Conservation (phyloP, 805 yeast genomes). For the Zygoascus bituminiphila region DNA sequence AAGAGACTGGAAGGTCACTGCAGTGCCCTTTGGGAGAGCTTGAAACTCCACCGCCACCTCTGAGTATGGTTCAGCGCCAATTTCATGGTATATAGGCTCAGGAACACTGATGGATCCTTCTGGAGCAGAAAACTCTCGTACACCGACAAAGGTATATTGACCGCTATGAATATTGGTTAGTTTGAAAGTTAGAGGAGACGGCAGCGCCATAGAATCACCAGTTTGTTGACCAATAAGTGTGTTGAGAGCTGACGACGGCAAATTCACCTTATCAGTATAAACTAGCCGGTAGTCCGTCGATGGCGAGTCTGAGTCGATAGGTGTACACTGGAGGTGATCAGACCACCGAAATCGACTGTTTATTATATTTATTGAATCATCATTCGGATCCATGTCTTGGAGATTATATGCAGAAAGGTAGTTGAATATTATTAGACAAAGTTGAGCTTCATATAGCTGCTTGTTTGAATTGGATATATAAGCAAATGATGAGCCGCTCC, state of each 20-base stretch:
- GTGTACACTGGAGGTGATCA: background rate
- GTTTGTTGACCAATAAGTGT: slow-evolving; percentile 21
- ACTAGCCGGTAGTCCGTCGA: background rate
- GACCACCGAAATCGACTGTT: background rate
- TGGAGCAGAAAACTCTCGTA: slow-evolving; percentile 41
- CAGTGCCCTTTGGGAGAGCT: slow-evolving; percentile 40
- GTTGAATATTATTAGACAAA: background rate
- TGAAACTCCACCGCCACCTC: slow-evolving; percentile 23
- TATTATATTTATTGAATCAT: background rate
- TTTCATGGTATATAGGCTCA: slow-evolving; percentile 24
- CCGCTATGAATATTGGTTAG: slow-evolving; percentile 20
- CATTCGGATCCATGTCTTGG: background rate
- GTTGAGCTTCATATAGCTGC: too few species aligned
- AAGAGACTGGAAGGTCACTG: slow-evolving; percentile 36
- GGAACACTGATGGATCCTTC: slow-evolving; percentile 35
- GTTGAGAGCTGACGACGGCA: slow-evolving; percentile 28
- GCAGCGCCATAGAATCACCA: slow-evolving; percentile 9
- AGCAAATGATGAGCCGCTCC: background rate
- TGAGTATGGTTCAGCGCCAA: slow-evolving; percentile 19
- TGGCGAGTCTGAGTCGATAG: background rate
- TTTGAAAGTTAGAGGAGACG: slow-evolving; percentile 34
- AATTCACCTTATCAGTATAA: slow-evolving; percentile 27
- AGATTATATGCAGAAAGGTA: background rate
- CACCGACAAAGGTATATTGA: slow-evolving; percentile 34
- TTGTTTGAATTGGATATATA: too few species aligned